phyloP scores from a whole-genome alignment of 352 stramenopile genomes.

The Pythium monospermum region DNA sequence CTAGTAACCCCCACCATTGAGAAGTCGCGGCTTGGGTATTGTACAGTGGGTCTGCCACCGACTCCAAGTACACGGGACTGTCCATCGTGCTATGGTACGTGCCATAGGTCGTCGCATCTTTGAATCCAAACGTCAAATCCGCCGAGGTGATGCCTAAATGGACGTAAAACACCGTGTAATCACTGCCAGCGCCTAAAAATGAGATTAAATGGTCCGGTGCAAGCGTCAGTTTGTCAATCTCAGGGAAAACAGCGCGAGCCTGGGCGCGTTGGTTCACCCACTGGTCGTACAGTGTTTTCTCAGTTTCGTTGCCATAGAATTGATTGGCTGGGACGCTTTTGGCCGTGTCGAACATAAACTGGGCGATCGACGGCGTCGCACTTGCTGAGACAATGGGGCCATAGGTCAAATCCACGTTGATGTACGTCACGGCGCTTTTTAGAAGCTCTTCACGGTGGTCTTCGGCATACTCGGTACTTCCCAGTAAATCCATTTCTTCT shows the following conservation, averaged over 20 bases:
- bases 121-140: constrained; percentile 53
- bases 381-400: constrained; percentile 41
- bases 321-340: constrained; percentile 52
- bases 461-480: constrained; percentile 79
- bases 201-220: constrained; percentile 48
- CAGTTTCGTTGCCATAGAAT: constrained; percentile 24
- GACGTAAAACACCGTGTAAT: constrained; percentile 84
- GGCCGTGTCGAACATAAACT: constrained; percentile 48
- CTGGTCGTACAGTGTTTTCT: constrained; percentile 38
- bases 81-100: constrained; percentile 79
- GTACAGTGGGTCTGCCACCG: constrained; percentile 36
- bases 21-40: constrained; percentile 26
- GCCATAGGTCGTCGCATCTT: constrained; percentile 35
- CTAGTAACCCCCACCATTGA: constrained; percentile 32
- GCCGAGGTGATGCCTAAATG: constrained; percentile 81
- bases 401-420: constrained; percentile 78
- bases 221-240: constrained; percentile 29
- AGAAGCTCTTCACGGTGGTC: constrained; percentile 45
- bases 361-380: constrained; percentile 61
- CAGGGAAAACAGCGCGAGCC: neutral
- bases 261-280: constrained; percentile 12
- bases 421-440: constrained; percentile 60
- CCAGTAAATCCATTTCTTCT: constrained; percentile 81
- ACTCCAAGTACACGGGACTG: constrained; percentile 49
- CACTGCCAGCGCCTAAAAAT: constrained; percentile 59